phyloP scores from a whole-genome alignment of 768 basidiomycete genomes.

The Mycena latifolia region DNA sequence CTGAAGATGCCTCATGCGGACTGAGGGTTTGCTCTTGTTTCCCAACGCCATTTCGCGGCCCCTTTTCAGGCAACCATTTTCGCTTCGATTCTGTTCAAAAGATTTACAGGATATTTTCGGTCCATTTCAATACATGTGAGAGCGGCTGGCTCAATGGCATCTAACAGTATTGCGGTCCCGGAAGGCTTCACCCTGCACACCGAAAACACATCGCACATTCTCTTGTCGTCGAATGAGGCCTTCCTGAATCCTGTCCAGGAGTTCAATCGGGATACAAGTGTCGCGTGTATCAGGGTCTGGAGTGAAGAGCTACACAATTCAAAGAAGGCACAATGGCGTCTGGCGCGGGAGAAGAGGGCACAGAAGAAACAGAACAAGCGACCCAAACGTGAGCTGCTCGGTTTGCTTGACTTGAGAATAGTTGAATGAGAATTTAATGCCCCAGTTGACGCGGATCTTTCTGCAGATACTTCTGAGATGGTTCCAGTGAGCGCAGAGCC shows the following conservation, averaged over 20 bases:
- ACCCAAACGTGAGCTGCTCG: slow-evolving; percentile 36
- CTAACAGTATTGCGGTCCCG: slow-evolving; percentile 49
- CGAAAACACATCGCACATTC: slow-evolving; percentile 85
- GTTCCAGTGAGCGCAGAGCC: not conserved
- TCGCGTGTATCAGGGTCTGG: slow-evolving; percentile 93
- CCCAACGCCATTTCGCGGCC: not conserved
- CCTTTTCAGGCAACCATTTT: not conserved
- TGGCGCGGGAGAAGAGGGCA: slow-evolving; percentile 51
- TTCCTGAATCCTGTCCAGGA: slow-evolving; percentile 99
- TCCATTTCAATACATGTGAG: no score
- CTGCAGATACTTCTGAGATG: not conserved
- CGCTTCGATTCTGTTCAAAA: not conserved
- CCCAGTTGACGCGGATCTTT: slow-evolving; percentile 16
- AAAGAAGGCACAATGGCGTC: slow-evolving; percentile 74
- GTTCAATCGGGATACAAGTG: slow-evolving; percentile 95
- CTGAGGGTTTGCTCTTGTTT: not conserved
- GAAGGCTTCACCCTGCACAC: slow-evolving; percentile 84
- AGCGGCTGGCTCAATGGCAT: slow-evolving; percentile 8
- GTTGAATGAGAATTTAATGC: not conserved
- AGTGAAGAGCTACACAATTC: slow-evolving; percentile 75
- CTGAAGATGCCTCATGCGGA: no score
- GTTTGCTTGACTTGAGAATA: slow-evolving; percentile 1
- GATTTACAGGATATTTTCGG: no score
- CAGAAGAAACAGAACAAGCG: slow-evolving; percentile 54
- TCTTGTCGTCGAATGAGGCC: slow-evolving; percentile 85